These are phyloP conservation scores for Abrus pulchellus DNA, from an alignment of 306 rosid species.

Conservation along the genomic window DNA sequence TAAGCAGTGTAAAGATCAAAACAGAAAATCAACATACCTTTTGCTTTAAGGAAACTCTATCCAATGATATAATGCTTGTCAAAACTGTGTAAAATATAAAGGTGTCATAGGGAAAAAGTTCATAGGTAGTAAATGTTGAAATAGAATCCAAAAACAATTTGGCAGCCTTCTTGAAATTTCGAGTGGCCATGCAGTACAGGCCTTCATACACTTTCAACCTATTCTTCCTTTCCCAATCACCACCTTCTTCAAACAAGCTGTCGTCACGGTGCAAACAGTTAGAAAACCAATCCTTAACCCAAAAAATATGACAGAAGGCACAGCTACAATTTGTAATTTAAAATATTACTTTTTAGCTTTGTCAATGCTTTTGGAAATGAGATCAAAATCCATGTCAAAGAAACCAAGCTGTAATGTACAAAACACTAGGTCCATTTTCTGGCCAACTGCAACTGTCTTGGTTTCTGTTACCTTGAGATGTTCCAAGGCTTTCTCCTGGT, in stretches of 20 bases:
- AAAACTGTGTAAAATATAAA: conserved; percentile 94
- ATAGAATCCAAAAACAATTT: conserved; percentile 88
- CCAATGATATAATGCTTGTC: conserved; percentile 94
- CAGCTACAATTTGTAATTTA: conserved; percentile 3
- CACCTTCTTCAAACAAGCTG: conserved; percentile 99
- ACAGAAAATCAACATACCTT: conserved; percentile 62
- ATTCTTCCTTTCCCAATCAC: conserved; percentile 99
- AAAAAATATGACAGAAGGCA: conserved; percentile 32
- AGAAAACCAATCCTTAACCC: conserved; percentile 28
- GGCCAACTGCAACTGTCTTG: conserved; percentile 98
- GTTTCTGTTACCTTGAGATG: conserved; percentile 93
- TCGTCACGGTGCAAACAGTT: conserved; percentile 47
- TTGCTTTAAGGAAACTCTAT: conserved; percentile 93
- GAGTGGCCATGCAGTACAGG: conserved; percentile 88
- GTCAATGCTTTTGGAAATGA: conserved; percentile 93
- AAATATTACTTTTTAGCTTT: conserved; percentile 77
- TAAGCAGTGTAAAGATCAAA: conserved; percentile 4
- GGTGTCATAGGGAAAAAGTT: conserved; percentile 86
- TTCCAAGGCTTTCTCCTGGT: conserved; percentile 89
- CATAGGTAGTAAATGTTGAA: conserved; percentile 94
- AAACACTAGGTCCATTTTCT: conserved; percentile 97
- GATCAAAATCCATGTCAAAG: conserved; percentile 97
- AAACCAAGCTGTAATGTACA: conserved; percentile 91
- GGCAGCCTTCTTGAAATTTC: conserved; percentile 94
- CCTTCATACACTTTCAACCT: conserved; percentile 97